A percentile compares a stretch with the other conserved stretches of the same genome.
Conservation (phyloP, 768 basidiomycete genomes). For the Tulasnella sp. region DNA sequence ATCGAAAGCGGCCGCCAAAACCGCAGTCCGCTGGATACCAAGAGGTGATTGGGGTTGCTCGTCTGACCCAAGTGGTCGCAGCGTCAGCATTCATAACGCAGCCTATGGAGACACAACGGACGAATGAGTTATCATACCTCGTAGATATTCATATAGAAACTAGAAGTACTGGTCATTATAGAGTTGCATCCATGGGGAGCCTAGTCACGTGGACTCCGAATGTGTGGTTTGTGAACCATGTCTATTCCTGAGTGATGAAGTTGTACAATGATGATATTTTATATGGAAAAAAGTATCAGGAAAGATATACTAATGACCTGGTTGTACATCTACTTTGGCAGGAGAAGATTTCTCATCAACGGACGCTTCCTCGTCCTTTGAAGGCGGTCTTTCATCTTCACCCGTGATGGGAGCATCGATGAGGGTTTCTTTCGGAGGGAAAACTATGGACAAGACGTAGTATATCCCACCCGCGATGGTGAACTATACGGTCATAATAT, state of each 20-base stretch:
- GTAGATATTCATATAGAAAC: not conserved
- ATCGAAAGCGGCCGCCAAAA: constrained; percentile 68
- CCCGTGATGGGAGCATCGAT: constrained; percentile 23
- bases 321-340: too few species aligned
- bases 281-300: too few species aligned
- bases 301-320: too few species aligned
- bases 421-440: constrained; percentile 31
- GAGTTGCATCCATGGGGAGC: not conserved
- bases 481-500: constrained; percentile 23
- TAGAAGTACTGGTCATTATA: not conserved
- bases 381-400: constrained; percentile 11
- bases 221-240: too few species aligned
- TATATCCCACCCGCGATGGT: constrained; percentile 27
- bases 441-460: constrained; percentile 26
- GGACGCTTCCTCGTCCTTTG: constrained; percentile 1
- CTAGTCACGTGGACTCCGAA: too few species aligned
- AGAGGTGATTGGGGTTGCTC: constrained; percentile 95
- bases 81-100: constrained; percentile 89
- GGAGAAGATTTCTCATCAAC: not conserved
- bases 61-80: constrained; percentile 86
- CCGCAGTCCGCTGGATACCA: constrained; percentile 92
- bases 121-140: not conserved
- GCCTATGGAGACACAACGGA: constrained; percentile 43
- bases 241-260: too few species aligned
- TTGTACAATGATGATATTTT: too few species aligned